Base-by-base conservation (phyloP, 805 yeast genomes). In the Candida lessepsii region DNA sequence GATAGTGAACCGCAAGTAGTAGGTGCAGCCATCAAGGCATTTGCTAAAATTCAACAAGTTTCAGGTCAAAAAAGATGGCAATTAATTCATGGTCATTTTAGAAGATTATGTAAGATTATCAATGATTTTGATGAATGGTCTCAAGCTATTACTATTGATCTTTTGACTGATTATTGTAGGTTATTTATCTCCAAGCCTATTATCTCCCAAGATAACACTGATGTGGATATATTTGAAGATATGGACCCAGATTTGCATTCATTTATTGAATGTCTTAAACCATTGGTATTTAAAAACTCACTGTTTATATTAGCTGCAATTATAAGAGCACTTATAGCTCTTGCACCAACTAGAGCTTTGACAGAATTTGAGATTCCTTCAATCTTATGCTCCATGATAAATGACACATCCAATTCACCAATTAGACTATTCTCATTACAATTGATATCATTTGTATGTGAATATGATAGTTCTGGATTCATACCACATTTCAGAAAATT, bases 81-180 rank as follows among this genome's bases (percentile, higher is more conserved):
- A 2, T 58, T 85, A 24, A 59, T 91, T 2, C 98, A 93, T 56
- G 78, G 83, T 2, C 78, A 80, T 49, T 85, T 73, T 55, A 73
- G 85, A 21, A 71, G 80, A 15, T 73, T 74, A 36, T 79, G 87
- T 43, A 53, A 64, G 1, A 59, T 70, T 23, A 46, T 78, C 19
- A 48, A 53, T 0, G 67, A 73, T 1, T 67, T 91, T 40, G 95
- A 89, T 43, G 83, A 81, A 39, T 86, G 89, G 84, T 63, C 87
- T 7, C 89, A 85, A 52, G 58, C 73, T 0, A 54, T 67, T 9
- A 58, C 81, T 11, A 63, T 87, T 15, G 86, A 85, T 35, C 49
- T 86, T 4, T 64, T 90, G 36, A 75, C 82, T 0, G 76, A 78
- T 37, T 93, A 93, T 57, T 67, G 79, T 24, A 73, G 89, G 39